Conservation (phyloP, 2,329 filamentous ascomycete genomes). For the Botrytis fragariae region DNA sequence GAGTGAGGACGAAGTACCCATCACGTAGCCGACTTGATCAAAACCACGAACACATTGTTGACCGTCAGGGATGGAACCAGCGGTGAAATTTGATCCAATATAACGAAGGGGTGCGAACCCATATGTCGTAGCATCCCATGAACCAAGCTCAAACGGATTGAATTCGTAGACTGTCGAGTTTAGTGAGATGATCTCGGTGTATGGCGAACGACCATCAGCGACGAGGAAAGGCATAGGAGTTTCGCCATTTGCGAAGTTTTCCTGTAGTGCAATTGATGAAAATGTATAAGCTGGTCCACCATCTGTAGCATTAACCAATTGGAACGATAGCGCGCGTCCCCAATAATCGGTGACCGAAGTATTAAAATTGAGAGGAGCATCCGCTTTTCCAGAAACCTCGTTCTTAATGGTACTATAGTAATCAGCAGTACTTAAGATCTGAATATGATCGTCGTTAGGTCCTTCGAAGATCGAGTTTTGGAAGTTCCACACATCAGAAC, state of each 20-base stretch:
- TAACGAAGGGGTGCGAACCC: slow-evolving; percentile 71
- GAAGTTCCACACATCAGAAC: slow-evolving; percentile 58
- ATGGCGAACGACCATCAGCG: slow-evolving; percentile 63
- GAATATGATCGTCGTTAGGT: slow-evolving; percentile 49
- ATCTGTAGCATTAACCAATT: slow-evolving; percentile 72
- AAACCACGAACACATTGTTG: slow-evolving; percentile 72
- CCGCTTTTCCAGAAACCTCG: slow-evolving; percentile 57
- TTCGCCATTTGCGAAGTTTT: slow-evolving; percentile 60
- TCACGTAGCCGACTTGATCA: slow-evolving; percentile 78
- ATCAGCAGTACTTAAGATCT: slow-evolving; percentile 52
- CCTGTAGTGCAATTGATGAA: slow-evolving; percentile 68
- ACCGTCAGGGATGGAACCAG: slow-evolving; percentile 54
- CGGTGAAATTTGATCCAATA: slow-evolving; percentile 69
- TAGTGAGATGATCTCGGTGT: slow-evolving; percentile 58
- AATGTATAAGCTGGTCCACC: slow-evolving; percentile 78
- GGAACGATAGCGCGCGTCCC: slow-evolving; percentile 81
- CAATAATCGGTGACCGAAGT: slow-evolving; percentile 84
- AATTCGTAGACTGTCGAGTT: slow-evolving; percentile 78
- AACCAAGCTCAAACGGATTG: slow-evolving; percentile 76
- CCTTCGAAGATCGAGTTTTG: slow-evolving; percentile 59
- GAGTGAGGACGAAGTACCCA: slow-evolving; percentile 81
- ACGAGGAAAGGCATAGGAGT: slow-evolving; percentile 73
- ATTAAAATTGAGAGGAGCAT: slow-evolving; percentile 64
- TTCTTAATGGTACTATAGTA: slow-evolving; percentile 63
- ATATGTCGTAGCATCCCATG: slow-evolving; percentile 69